phyloP scores from a whole-genome alignment of 495 filamentous ascomycete species.

The Entonaema liquescens region DNA sequence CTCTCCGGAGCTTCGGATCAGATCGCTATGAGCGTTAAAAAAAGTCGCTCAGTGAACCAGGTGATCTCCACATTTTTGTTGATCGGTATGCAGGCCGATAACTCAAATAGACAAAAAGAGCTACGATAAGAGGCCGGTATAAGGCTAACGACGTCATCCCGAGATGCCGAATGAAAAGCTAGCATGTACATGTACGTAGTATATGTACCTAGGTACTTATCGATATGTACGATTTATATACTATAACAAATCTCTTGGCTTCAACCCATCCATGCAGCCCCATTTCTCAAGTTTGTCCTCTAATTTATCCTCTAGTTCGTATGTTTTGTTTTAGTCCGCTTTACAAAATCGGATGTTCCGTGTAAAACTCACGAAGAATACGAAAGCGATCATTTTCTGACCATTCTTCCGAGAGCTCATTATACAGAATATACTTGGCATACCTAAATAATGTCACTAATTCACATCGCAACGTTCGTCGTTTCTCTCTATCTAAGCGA shows the following conservation, averaged over 20 bases:
- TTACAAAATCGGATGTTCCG: no score
- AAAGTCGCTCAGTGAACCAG: constrained; percentile 38
- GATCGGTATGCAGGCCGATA: constrained; percentile 17
- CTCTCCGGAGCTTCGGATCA: constrained; percentile 39
- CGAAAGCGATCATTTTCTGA: no score
- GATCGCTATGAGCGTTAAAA: constrained; percentile 20
- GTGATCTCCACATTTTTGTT: constrained; percentile 18
- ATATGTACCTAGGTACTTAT: background rate
- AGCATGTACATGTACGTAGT: background rate
- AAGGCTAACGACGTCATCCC: constrained; percentile 31
- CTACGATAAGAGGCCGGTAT: constrained; percentile 13
- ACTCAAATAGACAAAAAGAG: background rate
- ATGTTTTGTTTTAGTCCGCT: no score
- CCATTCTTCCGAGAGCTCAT: no score
- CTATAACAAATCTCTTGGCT: background rate
- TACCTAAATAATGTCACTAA: no score
- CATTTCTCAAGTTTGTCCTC: background rate
- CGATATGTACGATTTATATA: background rate
- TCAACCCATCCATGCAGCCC: background rate
- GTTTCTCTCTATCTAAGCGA: no score
- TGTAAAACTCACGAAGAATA: no score
- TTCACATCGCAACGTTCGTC: no score
- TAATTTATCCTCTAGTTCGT: no score
- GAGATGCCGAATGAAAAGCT: background rate
- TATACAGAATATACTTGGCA: no score